Evolutionary conservation across 2,329 filamentous ascomycete genomes (phyloP).

Genomic region (Aspergillus oerlinghausenensis): DNA sequence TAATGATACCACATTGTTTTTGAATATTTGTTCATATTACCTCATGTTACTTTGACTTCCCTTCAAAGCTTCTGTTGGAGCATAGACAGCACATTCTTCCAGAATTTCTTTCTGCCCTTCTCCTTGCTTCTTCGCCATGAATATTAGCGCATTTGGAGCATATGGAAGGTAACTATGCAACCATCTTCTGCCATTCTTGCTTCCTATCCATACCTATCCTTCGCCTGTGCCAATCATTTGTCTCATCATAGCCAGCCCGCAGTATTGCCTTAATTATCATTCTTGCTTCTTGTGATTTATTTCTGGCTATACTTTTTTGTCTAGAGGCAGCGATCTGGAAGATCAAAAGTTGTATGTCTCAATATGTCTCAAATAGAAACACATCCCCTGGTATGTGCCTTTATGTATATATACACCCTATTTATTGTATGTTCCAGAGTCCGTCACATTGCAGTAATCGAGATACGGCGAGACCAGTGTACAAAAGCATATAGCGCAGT

Average conservation of each 20-base stretch:
- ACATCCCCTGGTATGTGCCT: background rate
- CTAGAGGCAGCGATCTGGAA: background rate
- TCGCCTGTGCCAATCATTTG: background rate
- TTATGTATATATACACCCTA: background rate
- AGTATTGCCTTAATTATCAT: background rate
- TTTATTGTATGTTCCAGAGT: background rate
- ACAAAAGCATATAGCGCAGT: background rate
- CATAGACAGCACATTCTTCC: background rate
- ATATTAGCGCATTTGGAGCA: conserved; percentile 19
- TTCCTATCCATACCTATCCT: background rate
- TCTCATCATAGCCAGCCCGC: background rate
- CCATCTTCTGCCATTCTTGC: background rate
- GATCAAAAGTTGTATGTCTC: background rate
- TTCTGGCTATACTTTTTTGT: background rate
- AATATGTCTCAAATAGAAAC: background rate
- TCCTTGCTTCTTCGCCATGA: background rate
- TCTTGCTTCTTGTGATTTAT: background rate
- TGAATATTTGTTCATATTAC: conserved; percentile 2
- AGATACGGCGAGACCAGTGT: background rate
- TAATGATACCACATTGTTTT: conserved; percentile 5
- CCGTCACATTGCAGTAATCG: background rate
- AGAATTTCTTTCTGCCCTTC: background rate
- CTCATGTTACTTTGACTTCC: background rate
- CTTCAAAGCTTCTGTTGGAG: background rate
- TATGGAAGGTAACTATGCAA: conserved; percentile 3